Base-by-base conservation (phyloP, 805 yeast genomes). In the Tetrapisispora arboricola region DNA sequence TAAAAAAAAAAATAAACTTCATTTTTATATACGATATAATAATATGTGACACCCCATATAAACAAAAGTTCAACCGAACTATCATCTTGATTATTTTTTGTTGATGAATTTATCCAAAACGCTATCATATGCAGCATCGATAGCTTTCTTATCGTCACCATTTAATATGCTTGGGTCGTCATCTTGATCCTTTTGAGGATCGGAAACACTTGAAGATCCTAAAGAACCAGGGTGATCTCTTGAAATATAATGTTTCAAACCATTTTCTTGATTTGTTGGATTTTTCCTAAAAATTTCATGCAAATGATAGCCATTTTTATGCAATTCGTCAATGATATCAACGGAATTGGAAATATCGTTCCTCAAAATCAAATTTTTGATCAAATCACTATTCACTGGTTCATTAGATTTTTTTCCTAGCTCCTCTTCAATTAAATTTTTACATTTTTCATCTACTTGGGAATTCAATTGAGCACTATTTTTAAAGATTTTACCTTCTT, bases 81-180 rank as follows among this genome's bases (percentile, higher is more conserved):
- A n/a, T n/a, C n/a, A n/a, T n/a, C n/a, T n/a, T n/a, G n/a, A n/a
- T n/a, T 18, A 26, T 18, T 35, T 35, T 15, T 18, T 18, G 25
- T 55, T 50, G 39, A 63, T 64, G 25, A 67, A 43, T 36, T 58
- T 61, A 38, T 67, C 70, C 20, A 67, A 45, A 15, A 67, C 65
- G 39, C 60, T 54, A 47, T 67, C 72, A 45, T 65, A 67, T 1
- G 68, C 68, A n/a, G 62, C 60, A 40, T 57, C 61, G 27, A 61
- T 56, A 2, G 36, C 41, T 15, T 26, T 32, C 26, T 31, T 33
- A 11, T 31, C 35, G 1, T 34, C 45, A n/a, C 44, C 35, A 10
- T 38, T 53, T 36, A 40, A 19, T 9, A 34, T 48, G 13, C 37
- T 36, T 18, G 39, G 25, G n/a, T 28, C 36, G 12, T 28, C 36